Conservation (phyloP, 176 grass and related monocot genomes). For the Tillandsia fasciculata region DNA sequence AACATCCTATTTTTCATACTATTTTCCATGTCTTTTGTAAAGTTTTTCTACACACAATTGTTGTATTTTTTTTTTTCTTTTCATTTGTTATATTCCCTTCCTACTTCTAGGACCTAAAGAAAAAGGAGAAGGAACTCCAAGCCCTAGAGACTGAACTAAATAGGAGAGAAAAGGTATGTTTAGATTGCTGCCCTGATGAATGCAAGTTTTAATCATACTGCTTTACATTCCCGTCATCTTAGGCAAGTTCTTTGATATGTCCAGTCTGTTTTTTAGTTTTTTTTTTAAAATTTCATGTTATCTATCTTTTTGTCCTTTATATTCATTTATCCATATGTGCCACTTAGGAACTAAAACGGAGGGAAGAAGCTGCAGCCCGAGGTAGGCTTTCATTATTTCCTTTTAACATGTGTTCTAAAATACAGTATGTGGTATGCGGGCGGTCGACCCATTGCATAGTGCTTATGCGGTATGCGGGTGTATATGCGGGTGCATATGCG, state of each 20-base stretch:
- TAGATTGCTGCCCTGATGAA: background rate
- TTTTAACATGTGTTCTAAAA: background rate
- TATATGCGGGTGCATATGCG: background rate
- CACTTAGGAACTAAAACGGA: constrained; percentile 8
- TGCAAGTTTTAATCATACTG: background rate
- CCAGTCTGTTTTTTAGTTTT: background rate
- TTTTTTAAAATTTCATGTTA: background rate
- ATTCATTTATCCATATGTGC: constrained; percentile 14
- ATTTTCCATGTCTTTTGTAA: background rate
- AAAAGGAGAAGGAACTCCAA: constrained; percentile 79
- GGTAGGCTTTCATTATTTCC: constrained; percentile 8
- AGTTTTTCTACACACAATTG: background rate
- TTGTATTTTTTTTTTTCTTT: background rate
- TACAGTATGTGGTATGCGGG: background rate
- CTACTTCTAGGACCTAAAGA: constrained; percentile 47
- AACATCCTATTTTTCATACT: background rate
- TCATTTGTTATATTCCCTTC: constrained; percentile 10
- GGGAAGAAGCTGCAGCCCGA: constrained; percentile 3
- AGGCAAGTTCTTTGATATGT: background rate
- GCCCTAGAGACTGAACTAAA: constrained; percentile 82
- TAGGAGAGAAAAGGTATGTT: constrained; percentile 72
- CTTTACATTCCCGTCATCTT: background rate
- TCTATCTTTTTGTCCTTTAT: background rate
- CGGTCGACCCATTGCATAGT: too few species aligned
- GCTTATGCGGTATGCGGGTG: background rate